Percentiles rank a stretch among this genome's conserved stretches.
These are phyloP conservation scores for Aspergillus sp. DNA, from an alignment of 2,329 filamentous ascomycete species.

Conservation along the genomic window DNA sequence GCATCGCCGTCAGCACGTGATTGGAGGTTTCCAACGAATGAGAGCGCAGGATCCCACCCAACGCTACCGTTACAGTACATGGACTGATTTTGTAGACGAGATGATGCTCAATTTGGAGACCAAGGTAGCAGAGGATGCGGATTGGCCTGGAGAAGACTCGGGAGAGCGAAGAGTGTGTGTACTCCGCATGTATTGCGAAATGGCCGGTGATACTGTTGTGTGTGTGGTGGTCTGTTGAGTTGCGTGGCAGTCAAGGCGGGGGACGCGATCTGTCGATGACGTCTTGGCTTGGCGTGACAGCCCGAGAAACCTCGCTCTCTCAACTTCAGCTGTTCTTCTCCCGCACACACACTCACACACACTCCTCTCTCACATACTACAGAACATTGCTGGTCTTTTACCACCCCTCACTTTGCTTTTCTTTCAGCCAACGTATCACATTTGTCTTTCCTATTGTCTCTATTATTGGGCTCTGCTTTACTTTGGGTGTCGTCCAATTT, in stretches of 20 bases:
- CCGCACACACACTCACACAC: conserved; percentile 6
- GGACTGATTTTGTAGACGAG: too few species aligned
- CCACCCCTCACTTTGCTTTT: too few species aligned
- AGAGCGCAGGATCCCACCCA: too few species aligned
- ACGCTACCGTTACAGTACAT: not conserved
- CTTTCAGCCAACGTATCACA: too few species aligned
- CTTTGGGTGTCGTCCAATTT: too few species aligned
- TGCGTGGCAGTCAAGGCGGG: not conserved
- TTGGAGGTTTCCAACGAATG: not conserved
- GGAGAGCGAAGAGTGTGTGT: too few species aligned
- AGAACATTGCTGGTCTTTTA: too few species aligned
- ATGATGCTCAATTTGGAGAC: too few species aligned
- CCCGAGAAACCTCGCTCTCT: not conserved
- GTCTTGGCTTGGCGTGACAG: conserved; percentile 3
- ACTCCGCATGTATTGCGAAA: too few species aligned
- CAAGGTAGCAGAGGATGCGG: too few species aligned
- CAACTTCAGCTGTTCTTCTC: not conserved
- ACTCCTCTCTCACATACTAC: not conserved
- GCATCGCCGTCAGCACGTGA: not conserved
- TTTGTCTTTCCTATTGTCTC: not conserved
- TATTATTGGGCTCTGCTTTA: not conserved
- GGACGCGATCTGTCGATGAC: conserved; percentile 2
- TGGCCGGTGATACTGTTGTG: not conserved
- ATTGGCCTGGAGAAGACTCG: too few species aligned
- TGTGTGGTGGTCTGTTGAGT: not conserved